A percentile compares a stretch with the other conserved stretches of the same genome.
Evolutionary conservation across 345 rosid species (phyloP).

Genomic region (Nasturtium officinale): DNA sequence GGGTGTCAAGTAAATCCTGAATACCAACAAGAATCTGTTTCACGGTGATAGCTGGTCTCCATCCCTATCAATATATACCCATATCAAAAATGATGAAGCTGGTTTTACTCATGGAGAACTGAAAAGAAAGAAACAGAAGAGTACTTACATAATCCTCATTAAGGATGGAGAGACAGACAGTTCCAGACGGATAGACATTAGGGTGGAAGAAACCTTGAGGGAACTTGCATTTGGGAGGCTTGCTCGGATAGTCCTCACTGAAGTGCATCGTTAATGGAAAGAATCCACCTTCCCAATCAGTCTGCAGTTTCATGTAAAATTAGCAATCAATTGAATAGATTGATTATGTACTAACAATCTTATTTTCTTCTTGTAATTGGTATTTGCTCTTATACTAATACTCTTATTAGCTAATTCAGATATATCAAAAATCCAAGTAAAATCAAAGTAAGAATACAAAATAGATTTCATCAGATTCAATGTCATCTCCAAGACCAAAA

Average conservation of each 20-base stretch:
- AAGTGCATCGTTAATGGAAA: constrained; percentile 77
- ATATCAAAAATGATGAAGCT: not conserved
- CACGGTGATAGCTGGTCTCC: constrained; percentile 94
- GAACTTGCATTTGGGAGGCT: constrained; percentile 88
- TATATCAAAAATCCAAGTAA: too few species aligned
- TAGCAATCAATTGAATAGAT: too few species aligned
- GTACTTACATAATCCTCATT: constrained; percentile 79
- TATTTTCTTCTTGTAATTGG: not conserved
- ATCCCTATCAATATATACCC: constrained; percentile 53
- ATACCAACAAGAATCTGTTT: constrained; percentile 92
- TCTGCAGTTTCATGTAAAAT: constrained; percentile 48
- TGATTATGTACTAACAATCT: too few species aligned
- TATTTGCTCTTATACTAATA: not conserved
- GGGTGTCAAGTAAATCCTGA: constrained; percentile 86
- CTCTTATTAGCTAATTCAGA: not conserved
- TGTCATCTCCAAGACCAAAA: not conserved
- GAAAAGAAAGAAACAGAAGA: not conserved
- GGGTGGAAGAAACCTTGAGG: constrained; percentile 89
- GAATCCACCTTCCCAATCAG: constrained; percentile 93
- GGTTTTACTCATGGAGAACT: not conserved
- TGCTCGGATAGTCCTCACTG: constrained; percentile 90
- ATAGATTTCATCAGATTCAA: not conserved
- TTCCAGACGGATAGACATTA: constrained; percentile 91
- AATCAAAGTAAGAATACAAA: not conserved
- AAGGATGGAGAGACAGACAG: constrained; percentile 86